phyloP scores from a whole-genome alignment of 192 early-diverging fungal genomes.

The Diversispora eburnea region DNA sequence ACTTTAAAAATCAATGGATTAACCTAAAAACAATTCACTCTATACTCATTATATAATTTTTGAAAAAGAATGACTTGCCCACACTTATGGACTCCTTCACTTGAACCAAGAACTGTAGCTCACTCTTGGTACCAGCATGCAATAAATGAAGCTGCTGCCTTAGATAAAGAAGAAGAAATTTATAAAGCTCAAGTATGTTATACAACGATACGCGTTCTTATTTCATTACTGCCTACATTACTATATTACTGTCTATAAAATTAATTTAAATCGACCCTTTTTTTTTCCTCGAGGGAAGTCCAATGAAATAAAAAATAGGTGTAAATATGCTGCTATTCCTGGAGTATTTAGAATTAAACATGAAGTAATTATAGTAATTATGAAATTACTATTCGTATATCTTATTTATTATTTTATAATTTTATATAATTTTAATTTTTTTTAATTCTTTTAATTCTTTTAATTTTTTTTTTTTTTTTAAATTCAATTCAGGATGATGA shows the following conservation, averaged over 20 bases:
- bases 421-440: not conserved
- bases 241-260: not conserved
- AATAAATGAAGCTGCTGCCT: slow-evolving; percentile 5
- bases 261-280: not conserved
- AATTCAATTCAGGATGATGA: slow-evolving; percentile 7
- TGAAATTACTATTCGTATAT: not conserved
- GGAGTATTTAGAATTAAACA: slow-evolving; percentile 8
- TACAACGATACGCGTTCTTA: not conserved
- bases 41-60: not conserved
- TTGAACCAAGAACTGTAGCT: slow-evolving; percentile 16
- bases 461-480: not conserved
- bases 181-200: slow-evolving; percentile 13
- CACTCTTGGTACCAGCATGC: slow-evolving; percentile 6
- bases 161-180: slow-evolving; percentile 17
- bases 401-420: not conserved
- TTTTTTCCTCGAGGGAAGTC: not conserved
- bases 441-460: not conserved
- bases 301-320: not conserved
- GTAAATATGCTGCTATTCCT: not conserved
- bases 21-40: not conserved
- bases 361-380: not conserved
- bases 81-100: slow-evolving; percentile 14
- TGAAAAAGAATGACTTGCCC: slow-evolving; percentile 1
- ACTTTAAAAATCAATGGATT: no score
- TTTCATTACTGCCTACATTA: not conserved